A percentile compares a stretch with the other conserved stretches of the same genome.
Evolutionary conservation across 2,329 filamentous ascomycete species (phyloP).

Genomic region (Neofusicoccum sp.): DNA sequence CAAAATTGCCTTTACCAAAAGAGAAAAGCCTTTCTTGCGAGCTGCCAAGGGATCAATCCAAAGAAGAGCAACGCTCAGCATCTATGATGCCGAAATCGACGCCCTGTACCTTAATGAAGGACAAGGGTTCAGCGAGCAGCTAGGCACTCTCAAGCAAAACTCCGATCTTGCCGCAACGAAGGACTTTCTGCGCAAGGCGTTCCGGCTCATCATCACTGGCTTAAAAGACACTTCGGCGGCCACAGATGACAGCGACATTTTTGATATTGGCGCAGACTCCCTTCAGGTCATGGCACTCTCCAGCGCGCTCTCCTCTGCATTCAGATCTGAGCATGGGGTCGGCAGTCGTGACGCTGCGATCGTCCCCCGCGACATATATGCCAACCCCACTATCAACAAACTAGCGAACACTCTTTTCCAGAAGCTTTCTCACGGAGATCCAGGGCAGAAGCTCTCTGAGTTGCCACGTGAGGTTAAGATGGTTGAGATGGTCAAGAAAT

Average conservation of each 20-base stretch:
- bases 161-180: constrained; percentile 18
- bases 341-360: constrained; percentile 21
- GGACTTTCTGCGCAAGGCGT: constrained; percentile 21
- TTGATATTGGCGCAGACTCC: constrained; percentile 35
- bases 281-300: constrained; percentile 30
- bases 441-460: neutral
- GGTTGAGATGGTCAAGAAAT: constrained; percentile 30
- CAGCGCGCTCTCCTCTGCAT: constrained; percentile 23
- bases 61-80: constrained; percentile 38
- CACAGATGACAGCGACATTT: constrained; percentile 31
- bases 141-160: constrained; percentile 2
- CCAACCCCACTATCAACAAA: constrained; percentile 29
- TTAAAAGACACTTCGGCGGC: constrained; percentile 16
- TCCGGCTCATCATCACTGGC: constrained; percentile 17
- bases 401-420: constrained; percentile 23
- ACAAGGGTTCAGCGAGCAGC: constrained; percentile 8
- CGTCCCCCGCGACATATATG: constrained; percentile 32
- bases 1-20: constrained; percentile 43
- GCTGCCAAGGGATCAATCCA: constrained; percentile 50
- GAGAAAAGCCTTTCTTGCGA: constrained; percentile 44
- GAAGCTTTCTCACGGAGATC: constrained; percentile 19
- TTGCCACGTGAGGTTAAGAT: constrained; percentile 25
- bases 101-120: constrained; percentile 38
- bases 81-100: constrained; percentile 49
- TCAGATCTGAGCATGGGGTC: constrained; percentile 18